Evolutionary conservation across 1,139 yeast species (phyloP), one percentile per base, ranked within the genome.

Genomic region (Zygoascus meyerae): DNA sequence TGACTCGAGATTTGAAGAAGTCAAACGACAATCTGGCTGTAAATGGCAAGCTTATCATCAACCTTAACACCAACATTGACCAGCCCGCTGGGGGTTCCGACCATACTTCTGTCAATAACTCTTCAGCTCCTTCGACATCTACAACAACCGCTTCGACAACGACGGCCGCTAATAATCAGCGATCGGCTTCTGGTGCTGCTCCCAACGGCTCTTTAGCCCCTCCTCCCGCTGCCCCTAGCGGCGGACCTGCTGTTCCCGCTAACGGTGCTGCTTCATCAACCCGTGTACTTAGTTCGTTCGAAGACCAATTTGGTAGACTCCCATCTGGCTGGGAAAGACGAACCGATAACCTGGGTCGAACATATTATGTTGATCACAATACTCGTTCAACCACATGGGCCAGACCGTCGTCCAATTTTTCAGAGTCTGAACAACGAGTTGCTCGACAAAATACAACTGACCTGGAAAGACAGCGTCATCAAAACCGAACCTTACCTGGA

Each of bases 261-360:
- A 34, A 53, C 15, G 37, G 48, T 16, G 47, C 50, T 9, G 33
- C 37, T 16, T 8, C 48, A 3, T 15, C 52, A 4, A 48, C 48
- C 9, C 42, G 53, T 18, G 49, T 48, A 14, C 35, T 45, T 14
- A 41, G 49, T 18, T 86, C 97, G 1, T 92, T 92, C 64, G 98
- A 92, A 67, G 99, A 92, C 68, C 97, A 92, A 64, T 80, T 82
- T 59, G 99, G 99, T 42, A 77, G 97, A 60, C 74, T 92, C 56
- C 99, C 98, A 5, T 86, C 97, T 3, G 99, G 99, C 2, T 92
- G 98, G 98, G 99, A 92, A 68, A 81, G 98, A 59, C 80, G 97
- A 67, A 90, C 97, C 1, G 99, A 92, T 66, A 89, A 89, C 64
- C 86, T 89, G 60, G 98, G 98, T 30, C 80, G 99, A 62, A 92